Percentiles rank a stretch among this genome's conserved stretches.
phyloP scores from a whole-genome alignment of 495 filamentous ascomycete species.

The Patellaria atrata region DNA sequence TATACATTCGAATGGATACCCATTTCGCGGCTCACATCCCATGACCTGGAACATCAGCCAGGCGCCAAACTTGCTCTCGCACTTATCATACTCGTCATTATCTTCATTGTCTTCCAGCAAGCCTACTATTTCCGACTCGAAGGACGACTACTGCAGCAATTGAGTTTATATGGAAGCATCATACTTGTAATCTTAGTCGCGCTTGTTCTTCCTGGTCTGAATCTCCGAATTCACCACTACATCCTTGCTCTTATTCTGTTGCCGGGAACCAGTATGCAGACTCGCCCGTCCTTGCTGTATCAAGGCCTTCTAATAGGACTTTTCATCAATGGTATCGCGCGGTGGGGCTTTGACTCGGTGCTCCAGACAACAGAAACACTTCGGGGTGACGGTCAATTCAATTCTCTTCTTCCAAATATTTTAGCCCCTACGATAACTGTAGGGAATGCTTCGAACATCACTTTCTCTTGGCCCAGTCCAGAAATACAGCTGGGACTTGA shows the following conservation, averaged over 20 bases:
- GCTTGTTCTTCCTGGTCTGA: constrained; percentile 55
- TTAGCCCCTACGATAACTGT: constrained; percentile 12
- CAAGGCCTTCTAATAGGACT: constrained; percentile 77
- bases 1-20: constrained; percentile 30
- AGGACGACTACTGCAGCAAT: constrained; percentile 27
- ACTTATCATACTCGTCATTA: constrained; percentile 22
- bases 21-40: constrained; percentile 27
- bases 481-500: constrained; percentile 45
- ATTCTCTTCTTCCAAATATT: constrained; percentile 52
- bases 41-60: constrained; percentile 28
- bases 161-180: constrained; percentile 44
- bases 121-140: constrained; percentile 28
- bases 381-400: constrained; percentile 52
- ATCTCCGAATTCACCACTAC: constrained; percentile 86
- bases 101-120: constrained; percentile 26
- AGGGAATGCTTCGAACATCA: constrained; percentile 31
- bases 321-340: constrained; percentile 79
- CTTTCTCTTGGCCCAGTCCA: too few relatives aligned
- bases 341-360: constrained; percentile 85
- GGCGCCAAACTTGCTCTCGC: constrained; percentile 28
- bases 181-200: constrained; percentile 32
- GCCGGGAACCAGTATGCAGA: constrained; percentile 68
- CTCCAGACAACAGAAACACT: constrained; percentile 70
- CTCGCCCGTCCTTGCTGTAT: constrained; percentile 59
- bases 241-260: constrained; percentile 73